These are phyloP conservation scores for Penicillium tannophilum DNA, from an alignment of 495 filamentous ascomycete genomes.

Conservation along the genomic window DNA sequence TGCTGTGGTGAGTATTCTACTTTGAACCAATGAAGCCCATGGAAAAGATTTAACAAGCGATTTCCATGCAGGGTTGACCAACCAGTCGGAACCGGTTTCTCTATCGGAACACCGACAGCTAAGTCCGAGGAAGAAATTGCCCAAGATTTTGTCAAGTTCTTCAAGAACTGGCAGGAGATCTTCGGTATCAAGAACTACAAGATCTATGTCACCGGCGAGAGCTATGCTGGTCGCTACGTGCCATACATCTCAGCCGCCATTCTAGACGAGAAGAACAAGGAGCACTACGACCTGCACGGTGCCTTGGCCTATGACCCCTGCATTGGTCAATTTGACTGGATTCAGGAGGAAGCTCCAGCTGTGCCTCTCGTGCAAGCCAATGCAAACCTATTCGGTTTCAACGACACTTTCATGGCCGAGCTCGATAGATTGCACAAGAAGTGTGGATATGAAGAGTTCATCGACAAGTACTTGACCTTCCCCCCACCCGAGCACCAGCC, in stretches of 20 bases:
- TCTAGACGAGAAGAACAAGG: slow-evolving; percentile 50
- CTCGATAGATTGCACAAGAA: slow-evolving; percentile 50
- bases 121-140: slow-evolving; percentile 58
- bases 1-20: slow-evolving; percentile 51
- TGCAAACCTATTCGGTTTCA: slow-evolving; percentile 58
- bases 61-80: slow-evolving; percentile 49
- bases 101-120: slow-evolving; percentile 55
- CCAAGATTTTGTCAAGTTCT: slow-evolving; percentile 63
- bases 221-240: slow-evolving; percentile 58
- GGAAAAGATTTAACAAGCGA: neutral
- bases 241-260: slow-evolving; percentile 57
- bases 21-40: neutral
- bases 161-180: slow-evolving; percentile 62
- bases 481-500: slow-evolving; percentile 49
- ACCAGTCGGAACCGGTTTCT: slow-evolving; percentile 60
- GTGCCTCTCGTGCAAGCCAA: slow-evolving; percentile 54
- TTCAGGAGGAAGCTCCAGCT: slow-evolving; percentile 43
- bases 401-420: slow-evolving; percentile 51
- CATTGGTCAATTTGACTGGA: slow-evolving; percentile 44
- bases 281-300: slow-evolving; percentile 50
- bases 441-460: slow-evolving; percentile 59
- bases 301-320: slow-evolving; percentile 46
- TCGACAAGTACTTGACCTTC: slow-evolving; percentile 58
- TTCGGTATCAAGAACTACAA: slow-evolving; percentile 64
- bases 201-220: slow-evolving; percentile 65